Evolutionary conservation across 768 basidiomycete species (phyloP), one percentile per base, ranked within the genome.

Genomic region (Mrakia blollopis): DNA sequence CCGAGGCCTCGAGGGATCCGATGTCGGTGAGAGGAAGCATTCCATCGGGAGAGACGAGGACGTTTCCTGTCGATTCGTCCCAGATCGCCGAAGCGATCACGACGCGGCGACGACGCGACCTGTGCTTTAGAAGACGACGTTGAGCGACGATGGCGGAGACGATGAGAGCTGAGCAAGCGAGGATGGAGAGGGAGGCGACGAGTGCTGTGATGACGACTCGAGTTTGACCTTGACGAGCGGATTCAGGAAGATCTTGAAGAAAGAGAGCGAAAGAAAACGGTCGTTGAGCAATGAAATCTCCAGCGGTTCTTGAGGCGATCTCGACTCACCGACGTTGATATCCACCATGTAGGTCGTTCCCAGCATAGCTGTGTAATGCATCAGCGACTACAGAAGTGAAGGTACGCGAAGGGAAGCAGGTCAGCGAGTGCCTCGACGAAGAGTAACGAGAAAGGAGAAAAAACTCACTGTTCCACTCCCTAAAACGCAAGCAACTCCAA

Each of bases 1-100:
- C 65, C 65, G 54, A 54, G 25, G 70, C 7, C 30, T 72, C 70
- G 37, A 68, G 65, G 35, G 65, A 39, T 35, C 75, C 77, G 72
- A 84, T 83, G 68, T 84, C 82, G 74, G 80, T 81, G 81, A 84
- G 82, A 13, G 84, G 84, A 54, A 83, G 74, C 41, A 83, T 78
- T 3, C 84, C 84, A 63, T 84, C 84, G 3, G 80, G 80, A 35
- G 81, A 81, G 78, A 84, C 84, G 50, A 84, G 80, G 5, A 84
- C 76, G 25, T 83, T 78, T 68, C 82, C 82, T 23, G 73, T 65
- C 25, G 82, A 75, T 23, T 80, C 74, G 67, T 84, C 84, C 10
- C 83, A 79, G 60, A 83, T 78, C 28, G 84, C 81, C 9, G 82
- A 74, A 18, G 84, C 82, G 57, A 84, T 78, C 28, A 83, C 84